Conservation (phyloP, 768 basidiomycete species). For the Russula sp. region DNA sequence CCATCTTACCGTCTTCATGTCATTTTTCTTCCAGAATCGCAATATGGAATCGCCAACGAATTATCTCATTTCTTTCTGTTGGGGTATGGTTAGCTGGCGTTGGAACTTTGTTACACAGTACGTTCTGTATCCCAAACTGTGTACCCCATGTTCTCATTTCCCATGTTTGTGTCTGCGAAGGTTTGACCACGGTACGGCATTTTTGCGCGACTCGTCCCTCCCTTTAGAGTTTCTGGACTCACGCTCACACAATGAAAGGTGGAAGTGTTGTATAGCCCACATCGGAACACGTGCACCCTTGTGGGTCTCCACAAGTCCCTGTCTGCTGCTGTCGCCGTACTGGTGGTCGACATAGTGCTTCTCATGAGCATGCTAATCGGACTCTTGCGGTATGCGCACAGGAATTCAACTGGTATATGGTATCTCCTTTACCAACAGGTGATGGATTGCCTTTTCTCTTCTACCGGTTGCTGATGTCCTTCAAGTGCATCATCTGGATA, state of each 20-base stretch:
- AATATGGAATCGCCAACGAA: background rate
- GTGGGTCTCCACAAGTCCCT: background rate
- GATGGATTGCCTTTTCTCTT: background rate
- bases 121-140: background rate
- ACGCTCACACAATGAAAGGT: background rate
- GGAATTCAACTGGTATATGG: background rate
- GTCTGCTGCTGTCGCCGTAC: background rate
- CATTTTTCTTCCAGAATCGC: background rate
- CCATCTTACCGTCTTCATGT: background rate
- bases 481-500: background rate
- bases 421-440: slow-evolving; percentile 6
- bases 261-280: background rate
- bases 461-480: background rate
- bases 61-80: background rate
- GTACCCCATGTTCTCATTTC: background rate
- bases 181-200: background rate
- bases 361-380: background rate
- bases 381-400: background rate
- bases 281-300: background rate
- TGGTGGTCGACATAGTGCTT: background rate
- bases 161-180: background rate
- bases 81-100: background rate
- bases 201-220: background rate
- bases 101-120: background rate
- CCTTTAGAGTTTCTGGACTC: background rate